Conservation (phyloP, 2,329 filamentous ascomycete genomes). For the Colletotrichum sp. region DNA sequence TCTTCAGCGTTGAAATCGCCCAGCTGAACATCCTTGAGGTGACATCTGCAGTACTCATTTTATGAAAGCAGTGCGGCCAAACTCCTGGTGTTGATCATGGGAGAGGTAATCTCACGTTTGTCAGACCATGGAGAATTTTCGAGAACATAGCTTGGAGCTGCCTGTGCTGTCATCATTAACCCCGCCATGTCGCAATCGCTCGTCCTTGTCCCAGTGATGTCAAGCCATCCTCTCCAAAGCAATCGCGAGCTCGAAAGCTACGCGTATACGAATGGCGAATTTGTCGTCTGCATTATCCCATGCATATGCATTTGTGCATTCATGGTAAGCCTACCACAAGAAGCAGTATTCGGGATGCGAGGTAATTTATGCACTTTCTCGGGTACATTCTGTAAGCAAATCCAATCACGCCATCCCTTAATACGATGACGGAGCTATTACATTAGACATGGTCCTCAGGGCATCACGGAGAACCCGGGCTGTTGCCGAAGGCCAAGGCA, state of each 20-base stretch:
- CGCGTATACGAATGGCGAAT: background rate
- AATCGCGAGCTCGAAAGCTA: background rate
- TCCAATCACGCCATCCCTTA: background rate
- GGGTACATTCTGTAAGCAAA: background rate
- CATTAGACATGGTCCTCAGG: background rate
- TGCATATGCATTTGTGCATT: background rate
- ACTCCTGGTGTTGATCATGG: background rate
- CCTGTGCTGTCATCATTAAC: background rate
- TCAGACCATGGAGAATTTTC: background rate
- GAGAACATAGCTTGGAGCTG: background rate
- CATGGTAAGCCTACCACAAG: background rate
- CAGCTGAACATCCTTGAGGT: background rate
- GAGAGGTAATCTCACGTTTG: background rate
- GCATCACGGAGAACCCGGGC: background rate
- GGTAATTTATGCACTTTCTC: background rate
- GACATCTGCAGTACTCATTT: background rate
- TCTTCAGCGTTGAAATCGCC: background rate
- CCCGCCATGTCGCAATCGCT: slow-evolving; percentile 4
- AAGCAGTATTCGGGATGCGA: background rate
- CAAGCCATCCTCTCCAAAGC: background rate
- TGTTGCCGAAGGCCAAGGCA: background rate
- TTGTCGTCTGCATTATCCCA: background rate
- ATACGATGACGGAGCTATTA: background rate
- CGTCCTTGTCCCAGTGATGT: background rate
- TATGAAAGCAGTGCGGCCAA: background rate